Conservation (phyloP, 2,329 filamentous ascomycete genomes). For the Alternaria sp. region DNA sequence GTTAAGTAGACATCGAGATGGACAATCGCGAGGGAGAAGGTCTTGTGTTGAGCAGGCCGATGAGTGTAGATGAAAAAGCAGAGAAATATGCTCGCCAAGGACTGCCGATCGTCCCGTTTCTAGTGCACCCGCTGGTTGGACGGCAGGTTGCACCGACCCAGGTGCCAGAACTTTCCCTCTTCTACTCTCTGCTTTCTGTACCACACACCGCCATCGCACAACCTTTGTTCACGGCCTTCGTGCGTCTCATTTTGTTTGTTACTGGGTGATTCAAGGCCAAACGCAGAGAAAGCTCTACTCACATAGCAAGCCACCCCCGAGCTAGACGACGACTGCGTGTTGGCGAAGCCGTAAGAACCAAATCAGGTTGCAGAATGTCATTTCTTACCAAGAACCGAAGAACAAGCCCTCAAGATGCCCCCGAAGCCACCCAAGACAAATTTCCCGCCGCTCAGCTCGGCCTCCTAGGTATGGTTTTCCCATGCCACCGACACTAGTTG, state of each 20-base stretch:
- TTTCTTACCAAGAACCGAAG: slow-evolving; percentile 62
- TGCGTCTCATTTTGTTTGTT: slow-evolving; percentile 5
- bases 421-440: slow-evolving; percentile 60
- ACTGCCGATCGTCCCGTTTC: slow-evolving; percentile 20
- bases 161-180: slow-evolving; percentile 11
- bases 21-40: background rate
- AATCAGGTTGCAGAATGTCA: slow-evolving; percentile 60
- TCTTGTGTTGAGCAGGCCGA: background rate
- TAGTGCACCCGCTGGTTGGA: slow-evolving; percentile 9
- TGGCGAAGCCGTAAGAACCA: slow-evolving; percentile 59
- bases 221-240: slow-evolving; percentile 4
- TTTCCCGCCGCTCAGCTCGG: slow-evolving; percentile 86
- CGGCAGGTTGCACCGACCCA: background rate
- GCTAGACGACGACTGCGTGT: slow-evolving; percentile 24
- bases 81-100: slow-evolving; percentile 10
- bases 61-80: background rate
- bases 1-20: background rate
- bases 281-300: slow-evolving; percentile 21
- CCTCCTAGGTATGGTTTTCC: slow-evolving; percentile 70
- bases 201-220: slow-evolving; percentile 1
- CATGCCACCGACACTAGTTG: background rate
- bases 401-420: slow-evolving; percentile 66
- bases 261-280: slow-evolving; percentile 9
- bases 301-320: slow-evolving; percentile 13
- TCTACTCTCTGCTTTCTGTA: slow-evolving; percentile 1